These are phyloP conservation scores for Coemansia sp. DNA, from an alignment of 192 early-diverging fungal genomes.

Conservation along the genomic window DNA sequence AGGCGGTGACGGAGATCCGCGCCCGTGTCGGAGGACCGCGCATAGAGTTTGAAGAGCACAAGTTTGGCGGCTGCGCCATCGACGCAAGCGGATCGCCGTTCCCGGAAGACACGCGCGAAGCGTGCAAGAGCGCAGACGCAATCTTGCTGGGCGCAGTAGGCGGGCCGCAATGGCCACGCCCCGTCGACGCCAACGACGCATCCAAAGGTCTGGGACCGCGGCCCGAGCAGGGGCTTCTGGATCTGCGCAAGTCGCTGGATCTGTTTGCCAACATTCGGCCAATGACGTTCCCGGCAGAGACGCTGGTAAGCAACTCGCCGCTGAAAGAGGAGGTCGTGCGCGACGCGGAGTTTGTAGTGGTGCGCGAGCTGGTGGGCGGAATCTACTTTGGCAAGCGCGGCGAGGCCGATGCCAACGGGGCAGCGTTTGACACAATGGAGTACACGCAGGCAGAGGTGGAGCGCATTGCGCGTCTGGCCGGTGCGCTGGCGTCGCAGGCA, in stretches of 20 bases:
- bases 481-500: constrained; percentile 71
- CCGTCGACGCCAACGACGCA: constrained; percentile 64
- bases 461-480: constrained; percentile 95
- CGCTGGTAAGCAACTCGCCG: constrained; percentile 80
- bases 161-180: constrained; percentile 90
- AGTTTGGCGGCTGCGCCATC: constrained; percentile 91
- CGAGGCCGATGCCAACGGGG: constrained; percentile 79
- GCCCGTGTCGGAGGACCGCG: constrained; percentile 56
- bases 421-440: constrained; percentile 91
- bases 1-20: constrained; percentile 68
- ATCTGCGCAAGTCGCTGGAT: constrained; percentile 87
- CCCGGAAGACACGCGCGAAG: constrained; percentile 76
- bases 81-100: constrained; percentile 86
- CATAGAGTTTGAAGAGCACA: constrained; percentile 73
- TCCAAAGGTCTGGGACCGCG: constrained; percentile 71
- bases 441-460: constrained; percentile 89
- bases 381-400: constrained; percentile 95
- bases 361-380: constrained; percentile 95
- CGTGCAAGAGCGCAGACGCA: constrained; percentile 81
- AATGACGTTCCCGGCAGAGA: constrained; percentile 84
- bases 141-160: constrained; percentile 97
- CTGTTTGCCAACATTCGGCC: constrained; percentile 97
- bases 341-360: constrained; percentile 87
- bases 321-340: constrained; percentile 88
- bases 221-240: constrained; percentile 92